These are phyloP conservation scores for Funneliformis caledonium DNA, from an alignment of 371 early-diverging fungal species.

Conservation along the genomic window DNA sequence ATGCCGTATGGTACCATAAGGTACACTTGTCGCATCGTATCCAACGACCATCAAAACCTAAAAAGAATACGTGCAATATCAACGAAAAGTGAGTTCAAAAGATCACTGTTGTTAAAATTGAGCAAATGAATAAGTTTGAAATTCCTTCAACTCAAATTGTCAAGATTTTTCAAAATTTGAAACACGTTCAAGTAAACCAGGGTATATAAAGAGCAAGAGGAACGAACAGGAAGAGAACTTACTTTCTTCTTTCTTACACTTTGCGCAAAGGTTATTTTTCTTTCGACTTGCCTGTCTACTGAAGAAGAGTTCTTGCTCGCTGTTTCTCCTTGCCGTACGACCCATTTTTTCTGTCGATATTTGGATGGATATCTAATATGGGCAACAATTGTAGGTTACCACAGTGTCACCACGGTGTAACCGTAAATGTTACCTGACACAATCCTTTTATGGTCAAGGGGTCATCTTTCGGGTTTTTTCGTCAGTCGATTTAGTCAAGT, in stretches of 20 bases:
- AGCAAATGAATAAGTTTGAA: background rate
- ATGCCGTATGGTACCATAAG: constrained; percentile 12
- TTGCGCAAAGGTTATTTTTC: constrained; percentile 15
- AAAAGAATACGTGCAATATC: background rate
- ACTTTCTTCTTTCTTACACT: constrained; percentile 28
- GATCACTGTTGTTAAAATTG: background rate
- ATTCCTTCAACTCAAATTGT: background rate
- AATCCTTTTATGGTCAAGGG: too few relatives aligned
- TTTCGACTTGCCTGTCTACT: background rate
- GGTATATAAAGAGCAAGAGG: background rate
- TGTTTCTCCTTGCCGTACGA: constrained; percentile 20
- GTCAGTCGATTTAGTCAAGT: too few relatives aligned
- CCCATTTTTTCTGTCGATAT: constrained; percentile 28
- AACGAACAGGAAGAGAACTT: background rate
- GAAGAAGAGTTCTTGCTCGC: constrained; percentile 3
- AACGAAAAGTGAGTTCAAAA: background rate
- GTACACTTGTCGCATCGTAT: constrained; percentile 2
- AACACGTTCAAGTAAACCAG: background rate
- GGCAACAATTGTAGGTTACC: constrained; percentile 30
- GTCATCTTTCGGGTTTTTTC: too few relatives aligned
- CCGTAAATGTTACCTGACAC: background rate
- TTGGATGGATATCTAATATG: constrained; percentile 21
- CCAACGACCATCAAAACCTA: constrained; percentile 21
- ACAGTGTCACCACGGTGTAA: constrained; percentile 24
- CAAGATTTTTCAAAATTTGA: background rate